A percentile compares a stretch with the other conserved stretches of the same genome.
phyloP scores from a whole-genome alignment of 345 rosid genomes.

The Acer campestre region DNA sequence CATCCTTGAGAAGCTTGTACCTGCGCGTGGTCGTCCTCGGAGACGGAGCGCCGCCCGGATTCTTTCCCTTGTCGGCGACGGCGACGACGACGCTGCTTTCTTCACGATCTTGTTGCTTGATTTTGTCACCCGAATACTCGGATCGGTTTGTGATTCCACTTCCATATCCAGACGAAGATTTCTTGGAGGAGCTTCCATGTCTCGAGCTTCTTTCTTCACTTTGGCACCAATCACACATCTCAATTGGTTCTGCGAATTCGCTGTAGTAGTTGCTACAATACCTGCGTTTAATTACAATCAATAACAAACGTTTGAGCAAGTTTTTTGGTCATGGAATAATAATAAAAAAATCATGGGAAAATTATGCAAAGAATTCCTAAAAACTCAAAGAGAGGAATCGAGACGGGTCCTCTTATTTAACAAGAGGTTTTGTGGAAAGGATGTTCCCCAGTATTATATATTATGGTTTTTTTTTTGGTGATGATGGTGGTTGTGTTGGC shows the following conservation, averaged over 20 bases:
- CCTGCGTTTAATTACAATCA: constrained; percentile 35
- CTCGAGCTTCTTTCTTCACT: constrained; percentile 56
- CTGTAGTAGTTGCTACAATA: constrained; percentile 90
- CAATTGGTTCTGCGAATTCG: constrained; percentile 63
- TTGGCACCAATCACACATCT: constrained; percentile 90
- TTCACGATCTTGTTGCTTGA: constrained; percentile 57
- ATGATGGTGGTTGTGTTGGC: constrained; percentile 15
- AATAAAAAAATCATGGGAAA: neutral
- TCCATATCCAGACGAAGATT: constrained; percentile 35
- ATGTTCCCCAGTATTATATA: neutral
- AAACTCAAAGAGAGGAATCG: neutral
- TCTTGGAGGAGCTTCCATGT: constrained; percentile 50
- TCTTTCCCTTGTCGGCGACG: constrained; percentile 53
- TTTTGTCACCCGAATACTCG: constrained; percentile 57
- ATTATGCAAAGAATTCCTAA: neutral
- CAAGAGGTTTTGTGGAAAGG: neutral
- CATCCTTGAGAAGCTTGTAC: constrained; percentile 99
- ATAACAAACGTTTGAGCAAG: constrained; percentile 4
- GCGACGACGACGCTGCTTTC: constrained; percentile 17
- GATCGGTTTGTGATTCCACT: constrained; percentile 49
- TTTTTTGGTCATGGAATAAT: neutral
- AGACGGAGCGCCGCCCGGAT: constrained; percentile 58
- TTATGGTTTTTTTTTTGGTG: constrained; percentile 17
- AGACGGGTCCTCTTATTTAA: too few relatives aligned
- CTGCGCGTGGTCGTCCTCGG: constrained; percentile 83